A percentile compares a stretch with the other conserved stretches of the same genome.
These are phyloP conservation scores for Grigorovia transvaalensis DNA, from an alignment of 805 yeast species.

Conservation along the genomic window DNA sequence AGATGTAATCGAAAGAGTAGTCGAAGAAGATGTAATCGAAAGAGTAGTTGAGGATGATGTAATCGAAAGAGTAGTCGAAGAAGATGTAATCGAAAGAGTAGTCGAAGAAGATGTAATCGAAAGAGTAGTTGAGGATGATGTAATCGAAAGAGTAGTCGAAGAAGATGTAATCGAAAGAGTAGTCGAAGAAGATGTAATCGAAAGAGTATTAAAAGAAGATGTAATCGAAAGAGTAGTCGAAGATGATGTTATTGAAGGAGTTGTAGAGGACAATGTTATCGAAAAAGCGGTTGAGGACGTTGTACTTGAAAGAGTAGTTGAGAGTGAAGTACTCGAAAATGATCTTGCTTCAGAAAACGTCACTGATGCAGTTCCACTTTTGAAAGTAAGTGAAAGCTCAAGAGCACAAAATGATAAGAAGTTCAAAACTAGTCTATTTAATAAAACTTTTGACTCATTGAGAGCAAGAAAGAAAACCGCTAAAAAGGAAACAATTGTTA, in stretches of 20 bases:
- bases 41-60: slow-evolving; percentile 3
- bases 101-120: neutral
- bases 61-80: slow-evolving; percentile 4
- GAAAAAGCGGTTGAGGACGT: too few relatives aligned
- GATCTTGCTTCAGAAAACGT: too few relatives aligned
- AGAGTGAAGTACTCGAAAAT: neutral
- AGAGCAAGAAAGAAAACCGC: neutral
- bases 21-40: neutral
- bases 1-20: slow-evolving; percentile 2
- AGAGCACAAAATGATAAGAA: neutral
- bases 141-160: neutral
- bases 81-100: neutral
- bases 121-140: neutral
- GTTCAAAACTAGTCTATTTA: neutral
- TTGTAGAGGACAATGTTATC: too few relatives aligned
- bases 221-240: neutral
- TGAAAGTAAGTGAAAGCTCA: neutral
- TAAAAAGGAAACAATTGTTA: neutral
- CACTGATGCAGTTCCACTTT: too few relatives aligned
- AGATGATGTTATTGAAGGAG: neutral
- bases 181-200: neutral
- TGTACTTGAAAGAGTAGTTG: too few relatives aligned
- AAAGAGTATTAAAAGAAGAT: neutral
- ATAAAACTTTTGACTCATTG: slow-evolving; percentile 7
- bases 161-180: neutral